Percentiles rank a stretch among this genome's conserved stretches.
Evolutionary conservation across 495 filamentous ascomycete species (phyloP).

Genomic region (Staphylotrichum longicolle): DNA sequence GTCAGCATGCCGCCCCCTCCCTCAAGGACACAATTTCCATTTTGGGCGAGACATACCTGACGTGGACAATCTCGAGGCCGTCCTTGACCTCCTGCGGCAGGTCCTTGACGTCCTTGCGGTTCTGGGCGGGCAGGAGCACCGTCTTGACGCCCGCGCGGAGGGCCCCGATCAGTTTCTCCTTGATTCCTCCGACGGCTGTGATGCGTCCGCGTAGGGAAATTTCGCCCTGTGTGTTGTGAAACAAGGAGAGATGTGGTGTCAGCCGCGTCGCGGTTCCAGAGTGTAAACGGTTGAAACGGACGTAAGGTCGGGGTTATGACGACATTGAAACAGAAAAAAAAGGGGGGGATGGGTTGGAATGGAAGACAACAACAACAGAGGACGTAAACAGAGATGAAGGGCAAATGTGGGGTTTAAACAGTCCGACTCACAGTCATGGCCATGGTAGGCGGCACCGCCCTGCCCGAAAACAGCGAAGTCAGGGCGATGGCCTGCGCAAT

Average conservation of each 20-base stretch:
- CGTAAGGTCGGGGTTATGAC: neutral
- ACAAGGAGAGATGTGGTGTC: conserved; percentile 21
- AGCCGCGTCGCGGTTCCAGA: conserved; percentile 22
- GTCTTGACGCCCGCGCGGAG: conserved; percentile 91
- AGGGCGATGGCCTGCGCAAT: conserved; percentile 92
- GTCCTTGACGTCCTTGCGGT: conserved; percentile 91
- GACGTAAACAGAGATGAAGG: neutral
- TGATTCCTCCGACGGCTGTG: conserved; percentile 88
- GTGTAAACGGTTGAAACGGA: neutral
- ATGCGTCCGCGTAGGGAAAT: conserved; percentile 85
- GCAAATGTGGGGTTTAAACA: too few species aligned
- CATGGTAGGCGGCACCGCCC: conserved; percentile 83
- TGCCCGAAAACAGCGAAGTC: conserved; percentile 85
- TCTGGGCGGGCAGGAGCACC: conserved; percentile 82
- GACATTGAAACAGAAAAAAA: neutral
- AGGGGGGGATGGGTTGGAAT: conserved; percentile 1
- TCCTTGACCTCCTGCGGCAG: conserved; percentile 86
- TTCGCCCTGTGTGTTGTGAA: conserved; percentile 60
- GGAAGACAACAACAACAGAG: neutral
- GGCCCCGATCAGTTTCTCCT: conserved; percentile 97
- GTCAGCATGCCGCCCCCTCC: neutral
- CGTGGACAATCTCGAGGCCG: conserved; percentile 83
- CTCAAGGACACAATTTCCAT: neutral
- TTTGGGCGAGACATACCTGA: conserved; percentile 58
- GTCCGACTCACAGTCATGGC: conserved; percentile 74